Evolutionary conservation across 148 eudicot genomes (phyloP).

Genomic region (Hydrangea macrophylla): DNA sequence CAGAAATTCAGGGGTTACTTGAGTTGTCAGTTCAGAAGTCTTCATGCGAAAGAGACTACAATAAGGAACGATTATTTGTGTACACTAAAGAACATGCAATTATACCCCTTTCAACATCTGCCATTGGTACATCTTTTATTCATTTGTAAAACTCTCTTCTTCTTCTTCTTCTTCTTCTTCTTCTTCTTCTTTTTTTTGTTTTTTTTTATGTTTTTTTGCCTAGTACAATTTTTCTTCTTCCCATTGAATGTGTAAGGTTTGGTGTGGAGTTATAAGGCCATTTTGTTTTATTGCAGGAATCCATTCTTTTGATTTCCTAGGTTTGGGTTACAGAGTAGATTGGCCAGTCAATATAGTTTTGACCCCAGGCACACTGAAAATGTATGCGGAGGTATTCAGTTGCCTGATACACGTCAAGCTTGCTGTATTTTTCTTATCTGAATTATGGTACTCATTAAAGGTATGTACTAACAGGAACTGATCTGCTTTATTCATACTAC

Average conservation of each 20-base stretch:
- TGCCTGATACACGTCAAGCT: constrained; percentile 86
- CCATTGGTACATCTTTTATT: constrained; percentile 43
- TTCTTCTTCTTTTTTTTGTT: too few relatives aligned
- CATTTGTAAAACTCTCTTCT: background rate
- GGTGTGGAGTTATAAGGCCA: constrained; percentile 2
- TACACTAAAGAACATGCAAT: constrained; percentile 42
- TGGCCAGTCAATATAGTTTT: constrained; percentile 93
- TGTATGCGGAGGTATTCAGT: constrained; percentile 73
- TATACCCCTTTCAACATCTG: constrained; percentile 38
- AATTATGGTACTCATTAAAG: constrained; percentile 80
- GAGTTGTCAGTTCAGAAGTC: constrained; percentile 84
- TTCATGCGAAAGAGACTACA: constrained; percentile 75
- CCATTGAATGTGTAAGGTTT: background rate
- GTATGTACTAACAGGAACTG: constrained; percentile 36
- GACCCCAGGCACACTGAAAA: constrained; percentile 59
- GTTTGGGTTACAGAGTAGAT: constrained; percentile 89
- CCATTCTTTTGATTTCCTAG: constrained; percentile 69
- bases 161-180: background rate
- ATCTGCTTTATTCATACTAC: background rate
- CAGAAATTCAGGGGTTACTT: constrained; percentile 83
- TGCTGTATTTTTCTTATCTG: constrained; percentile 70
- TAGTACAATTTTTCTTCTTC: too few relatives aligned
- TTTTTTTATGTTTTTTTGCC: too few relatives aligned
- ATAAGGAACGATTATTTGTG: constrained; percentile 70
- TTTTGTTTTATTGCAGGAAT: constrained; percentile 50